These are phyloP conservation scores for Jaapia argillacea DNA, from an alignment of 768 basidiomycete genomes.

Conservation along the genomic window DNA sequence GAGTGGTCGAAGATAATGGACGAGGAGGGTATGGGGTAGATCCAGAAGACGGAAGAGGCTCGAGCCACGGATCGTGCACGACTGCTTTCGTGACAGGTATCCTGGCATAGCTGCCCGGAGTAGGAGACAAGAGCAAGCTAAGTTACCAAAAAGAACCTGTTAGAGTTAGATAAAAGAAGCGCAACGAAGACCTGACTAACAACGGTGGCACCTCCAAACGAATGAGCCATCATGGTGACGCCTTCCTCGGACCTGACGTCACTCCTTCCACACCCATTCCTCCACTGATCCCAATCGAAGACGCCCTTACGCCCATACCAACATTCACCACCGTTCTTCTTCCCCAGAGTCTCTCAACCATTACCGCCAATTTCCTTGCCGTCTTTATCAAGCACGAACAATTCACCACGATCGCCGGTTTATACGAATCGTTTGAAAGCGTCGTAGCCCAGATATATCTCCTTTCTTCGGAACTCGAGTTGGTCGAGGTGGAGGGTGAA, in stretches of 20 bases:
- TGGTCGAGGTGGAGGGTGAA: conserved; percentile 57
- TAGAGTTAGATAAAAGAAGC: conserved; percentile 39
- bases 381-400: no score
- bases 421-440: no score
- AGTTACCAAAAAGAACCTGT: conserved; percentile 20
- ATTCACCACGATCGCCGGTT: no score
- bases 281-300: neutral
- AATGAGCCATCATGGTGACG: conserved; percentile 39
- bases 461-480: conserved; percentile 55
- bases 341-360: no score
- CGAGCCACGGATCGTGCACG: conserved; percentile 79
- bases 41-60: conserved; percentile 57
- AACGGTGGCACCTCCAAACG: conserved; percentile 46
- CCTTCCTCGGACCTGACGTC: conserved; percentile 15
- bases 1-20: no score
- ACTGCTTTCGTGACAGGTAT: conserved; percentile 52
- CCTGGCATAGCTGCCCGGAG: neutral
- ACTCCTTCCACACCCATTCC: neutral
- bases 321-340: neutral
- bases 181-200: conserved; percentile 18
- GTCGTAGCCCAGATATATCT: conserved; percentile 54
- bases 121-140: neutral
- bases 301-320: neutral
- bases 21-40: conserved; percentile 20
- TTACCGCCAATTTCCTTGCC: no score